Evolutionary conservation across 2,329 filamentous ascomycete species (phyloP).

Genomic region (Arthrobotrys musiformis): DNA sequence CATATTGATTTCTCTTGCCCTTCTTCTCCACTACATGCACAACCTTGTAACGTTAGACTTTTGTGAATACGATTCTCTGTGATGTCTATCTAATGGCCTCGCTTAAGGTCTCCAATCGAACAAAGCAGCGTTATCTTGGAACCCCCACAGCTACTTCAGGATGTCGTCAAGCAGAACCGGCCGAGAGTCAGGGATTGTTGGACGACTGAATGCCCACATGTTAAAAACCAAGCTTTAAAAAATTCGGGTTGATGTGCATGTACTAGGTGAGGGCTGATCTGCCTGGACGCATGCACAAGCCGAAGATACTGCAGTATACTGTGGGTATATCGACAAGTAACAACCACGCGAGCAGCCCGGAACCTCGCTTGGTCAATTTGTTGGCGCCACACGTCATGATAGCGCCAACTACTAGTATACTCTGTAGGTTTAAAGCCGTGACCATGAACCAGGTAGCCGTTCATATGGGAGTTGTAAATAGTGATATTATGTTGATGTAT

Average conservation of each 20-base stretch:
- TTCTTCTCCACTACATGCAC: no score
- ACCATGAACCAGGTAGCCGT: neutral
- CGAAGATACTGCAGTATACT: no score
- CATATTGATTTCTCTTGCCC: no score
- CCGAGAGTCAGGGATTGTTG: neutral
- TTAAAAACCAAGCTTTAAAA: neutral
- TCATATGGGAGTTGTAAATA: no score
- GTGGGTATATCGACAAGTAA: no score
- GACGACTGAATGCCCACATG: neutral
- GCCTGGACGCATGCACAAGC: no score
- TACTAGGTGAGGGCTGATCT: no score
- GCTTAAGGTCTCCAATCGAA: slow-evolving; percentile 37
- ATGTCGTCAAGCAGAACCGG: neutral
- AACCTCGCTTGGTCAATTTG: neutral
- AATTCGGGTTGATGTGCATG: no score
- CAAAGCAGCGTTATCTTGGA: slow-evolving; percentile 25
- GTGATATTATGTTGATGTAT: no score
- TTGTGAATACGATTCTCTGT: no score
- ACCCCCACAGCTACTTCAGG: slow-evolving; percentile 1
- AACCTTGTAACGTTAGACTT: no score
- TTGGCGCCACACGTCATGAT: neutral
- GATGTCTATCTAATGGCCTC: neutral
- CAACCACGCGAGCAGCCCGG: neutral
- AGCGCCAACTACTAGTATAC: neutral
- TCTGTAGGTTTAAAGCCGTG: no score